Conservation (phyloP, 2,329 filamentous ascomycete genomes). For the Trichophyton mentagrophytes region DNA sequence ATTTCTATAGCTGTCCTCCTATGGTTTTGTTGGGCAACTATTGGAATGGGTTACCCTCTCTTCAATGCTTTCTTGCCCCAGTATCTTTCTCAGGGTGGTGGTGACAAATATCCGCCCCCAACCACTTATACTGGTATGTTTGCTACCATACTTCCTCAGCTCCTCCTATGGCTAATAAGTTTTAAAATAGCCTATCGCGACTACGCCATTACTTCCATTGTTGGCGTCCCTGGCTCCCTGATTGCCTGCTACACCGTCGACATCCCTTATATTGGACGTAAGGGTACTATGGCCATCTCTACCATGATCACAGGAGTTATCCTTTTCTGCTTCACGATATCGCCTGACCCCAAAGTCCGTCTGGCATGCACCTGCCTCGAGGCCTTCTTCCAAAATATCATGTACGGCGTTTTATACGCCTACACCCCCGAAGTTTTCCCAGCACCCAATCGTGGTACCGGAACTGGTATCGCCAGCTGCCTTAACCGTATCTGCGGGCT, state of each 20-base stretch:
- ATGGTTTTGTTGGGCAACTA: slow-evolving; percentile 71
- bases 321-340: slow-evolving; percentile 43
- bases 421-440: slow-evolving; percentile 50
- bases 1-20: slow-evolving; percentile 34
- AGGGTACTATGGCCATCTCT: slow-evolving; percentile 43
- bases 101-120: slow-evolving; percentile 24
- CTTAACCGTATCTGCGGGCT: slow-evolving; percentile 35
- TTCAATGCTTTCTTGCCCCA: slow-evolving; percentile 88
- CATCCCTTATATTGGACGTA: slow-evolving; percentile 49
- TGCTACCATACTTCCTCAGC: background rate
- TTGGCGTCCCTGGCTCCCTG: slow-evolving; percentile 64
- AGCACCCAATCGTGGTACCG: slow-evolving; percentile 42
- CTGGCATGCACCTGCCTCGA: slow-evolving; percentile 42
- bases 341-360: slow-evolving; percentile 36
- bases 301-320: slow-evolving; percentile 42
- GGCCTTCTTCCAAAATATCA: slow-evolving; percentile 45
- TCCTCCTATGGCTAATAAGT: background rate
- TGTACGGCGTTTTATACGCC: slow-evolving; percentile 46
- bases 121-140: slow-evolving; percentile 25
- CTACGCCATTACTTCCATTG: slow-evolving; percentile 66
- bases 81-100: slow-evolving; percentile 53
- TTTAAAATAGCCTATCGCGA: slow-evolving; percentile 52
- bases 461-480: slow-evolving; percentile 37
- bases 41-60: slow-evolving; percentile 75
- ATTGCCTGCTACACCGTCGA: slow-evolving; percentile 63